Percentiles rank a stretch among this genome's conserved stretches.
These are phyloP conservation scores for Ceratobasidium sp. DNA, from an alignment of 1,284 basidiomycete species.

Conservation along the genomic window DNA sequence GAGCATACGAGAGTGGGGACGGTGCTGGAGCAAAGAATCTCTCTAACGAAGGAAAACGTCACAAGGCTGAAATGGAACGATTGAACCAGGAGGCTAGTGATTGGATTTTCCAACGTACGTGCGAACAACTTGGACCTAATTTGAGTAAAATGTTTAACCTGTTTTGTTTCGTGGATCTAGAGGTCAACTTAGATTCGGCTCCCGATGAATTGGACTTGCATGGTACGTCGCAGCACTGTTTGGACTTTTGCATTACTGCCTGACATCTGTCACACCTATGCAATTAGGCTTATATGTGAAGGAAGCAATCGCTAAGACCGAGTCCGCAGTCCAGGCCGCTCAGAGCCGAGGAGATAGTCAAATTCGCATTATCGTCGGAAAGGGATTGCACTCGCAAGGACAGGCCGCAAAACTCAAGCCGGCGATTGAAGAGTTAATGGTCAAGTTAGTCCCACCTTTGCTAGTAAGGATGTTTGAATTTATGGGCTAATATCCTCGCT, in stretches of 20 bases:
- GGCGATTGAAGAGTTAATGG: constrained; percentile 90
- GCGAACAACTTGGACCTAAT: constrained; percentile 42
- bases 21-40: constrained; percentile 87
- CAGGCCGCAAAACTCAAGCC: constrained; percentile 92
- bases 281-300: constrained; percentile 91
- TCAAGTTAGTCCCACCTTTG: constrained; percentile 66
- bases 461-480: not conserved
- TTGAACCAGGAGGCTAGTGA: constrained; percentile 88
- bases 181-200: constrained; percentile 85
- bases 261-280: not conserved
- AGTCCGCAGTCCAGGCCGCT: constrained; percentile 77
- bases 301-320: constrained; percentile 84
- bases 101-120: constrained; percentile 87
- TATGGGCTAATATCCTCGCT: constrained; percentile 3
- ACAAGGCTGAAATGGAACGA: constrained; percentile 83
- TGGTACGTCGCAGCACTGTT: constrained; percentile 45
- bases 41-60: constrained; percentile 84
- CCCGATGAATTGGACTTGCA: constrained; percentile 84
- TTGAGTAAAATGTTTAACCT: not conserved
- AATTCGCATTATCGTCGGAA: constrained; percentile 87
- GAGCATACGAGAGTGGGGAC: constrained; percentile 78
- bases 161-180: constrained; percentile 58
- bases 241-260: not conserved
- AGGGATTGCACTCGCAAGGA: constrained; percentile 86
- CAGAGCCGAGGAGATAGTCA: constrained; percentile 75